Evolutionary conservation across 1,284 basidiomycete species (phyloP).

Genomic region (Ganoderma boninense): DNA sequence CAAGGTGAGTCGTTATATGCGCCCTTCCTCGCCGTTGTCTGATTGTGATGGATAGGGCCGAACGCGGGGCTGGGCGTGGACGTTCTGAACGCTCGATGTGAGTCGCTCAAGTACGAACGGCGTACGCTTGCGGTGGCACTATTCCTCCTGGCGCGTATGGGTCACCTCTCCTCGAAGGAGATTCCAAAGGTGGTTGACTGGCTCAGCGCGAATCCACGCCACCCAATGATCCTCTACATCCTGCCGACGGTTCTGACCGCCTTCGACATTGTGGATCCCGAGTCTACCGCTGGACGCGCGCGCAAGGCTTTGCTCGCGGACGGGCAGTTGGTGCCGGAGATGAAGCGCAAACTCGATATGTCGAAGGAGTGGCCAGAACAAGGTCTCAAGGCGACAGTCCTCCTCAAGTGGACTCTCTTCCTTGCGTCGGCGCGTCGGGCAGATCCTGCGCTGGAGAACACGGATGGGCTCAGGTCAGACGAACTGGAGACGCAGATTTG

Average conservation of each 20-base stretch:
- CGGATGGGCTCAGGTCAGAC: constrained; percentile 76
- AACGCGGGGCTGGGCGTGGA: constrained; percentile 62
- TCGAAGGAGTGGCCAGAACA: constrained; percentile 73
- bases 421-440: constrained; percentile 78
- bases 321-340: constrained; percentile 54
- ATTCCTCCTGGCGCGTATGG: constrained; percentile 70
- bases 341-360: constrained; percentile 65
- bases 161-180: constrained; percentile 65
- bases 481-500: constrained; percentile 84
- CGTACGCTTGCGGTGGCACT: constrained; percentile 69
- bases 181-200: constrained; percentile 71
- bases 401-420: constrained; percentile 90
- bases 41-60: neutral
- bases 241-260: constrained; percentile 73
- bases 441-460: constrained; percentile 71
- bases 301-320: constrained; percentile 59
- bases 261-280: constrained; percentile 74
- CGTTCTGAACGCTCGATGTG: constrained; percentile 68
- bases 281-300: constrained; percentile 49
- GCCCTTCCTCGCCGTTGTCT: neutral
- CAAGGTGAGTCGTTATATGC: constrained; percentile 52
- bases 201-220: constrained; percentile 67
- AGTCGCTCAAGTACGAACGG: constrained; percentile 79
- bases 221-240: constrained; percentile 76
- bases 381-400: constrained; percentile 77